Percentiles rank a stretch among this genome's conserved stretches.
phyloP scores from a whole-genome alignment of 805 yeast genomes.

The Candida chauliodis region DNA sequence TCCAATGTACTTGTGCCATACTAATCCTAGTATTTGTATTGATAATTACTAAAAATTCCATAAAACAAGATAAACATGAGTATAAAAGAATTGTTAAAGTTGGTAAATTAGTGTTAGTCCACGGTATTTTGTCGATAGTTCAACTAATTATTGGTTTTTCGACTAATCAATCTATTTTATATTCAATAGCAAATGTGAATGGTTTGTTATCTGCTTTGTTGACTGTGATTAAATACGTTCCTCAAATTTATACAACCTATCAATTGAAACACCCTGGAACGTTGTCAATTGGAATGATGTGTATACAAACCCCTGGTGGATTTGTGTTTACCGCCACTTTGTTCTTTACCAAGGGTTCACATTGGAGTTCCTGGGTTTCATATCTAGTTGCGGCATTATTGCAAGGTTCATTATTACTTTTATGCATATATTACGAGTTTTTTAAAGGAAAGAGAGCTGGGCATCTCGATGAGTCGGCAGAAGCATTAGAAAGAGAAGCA shows the following conservation, averaged over 20 bases:
- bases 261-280: slow-evolving; percentile 74
- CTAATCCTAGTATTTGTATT: slow-evolving; percentile 56
- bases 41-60: slow-evolving; percentile 40
- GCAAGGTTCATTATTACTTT: slow-evolving; percentile 56
- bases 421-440: slow-evolving; percentile 56
- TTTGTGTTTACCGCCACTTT: slow-evolving; percentile 73
- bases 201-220: slow-evolving; percentile 65
- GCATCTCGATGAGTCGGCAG: slow-evolving; percentile 18
- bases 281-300: slow-evolving; percentile 75
- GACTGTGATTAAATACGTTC: slow-evolving; percentile 71
- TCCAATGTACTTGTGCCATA: slow-evolving; percentile 59
- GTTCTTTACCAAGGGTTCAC: slow-evolving; percentile 67
- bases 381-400: slow-evolving; percentile 66
- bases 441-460: slow-evolving; percentile 13
- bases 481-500: slow-evolving; percentile 24
- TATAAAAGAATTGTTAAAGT: slow-evolving; percentile 38
- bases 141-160: slow-evolving; percentile 33
- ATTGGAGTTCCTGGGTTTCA: slow-evolving; percentile 87
- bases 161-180: slow-evolving; percentile 20
- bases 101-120: slow-evolving; percentile 39
- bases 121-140: slow-evolving; percentile 28
- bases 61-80: slow-evolving; percentile 45
- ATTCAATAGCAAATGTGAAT: slow-evolving; percentile 49
- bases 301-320: slow-evolving; percentile 88
- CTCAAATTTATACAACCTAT: slow-evolving; percentile 73